These are phyloP conservation scores for Vigna radiata DNA, from an alignment of 306 rosid genomes.

Conservation along the genomic window DNA sequence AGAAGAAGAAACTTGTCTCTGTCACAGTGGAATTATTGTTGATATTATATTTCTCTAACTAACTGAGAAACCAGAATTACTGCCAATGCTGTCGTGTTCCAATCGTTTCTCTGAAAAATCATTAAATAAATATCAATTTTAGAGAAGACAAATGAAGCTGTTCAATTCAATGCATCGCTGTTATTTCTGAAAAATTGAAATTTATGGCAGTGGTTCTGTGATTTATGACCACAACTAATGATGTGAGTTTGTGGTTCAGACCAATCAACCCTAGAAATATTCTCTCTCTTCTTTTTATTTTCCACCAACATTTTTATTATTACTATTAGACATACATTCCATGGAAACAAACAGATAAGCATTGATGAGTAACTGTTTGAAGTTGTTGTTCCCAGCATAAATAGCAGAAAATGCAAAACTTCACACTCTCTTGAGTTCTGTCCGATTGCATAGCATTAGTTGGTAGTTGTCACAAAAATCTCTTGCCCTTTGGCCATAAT, in stretches of 20 bases:
- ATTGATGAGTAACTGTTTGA: conserved; percentile 28
- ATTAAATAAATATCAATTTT: background rate
- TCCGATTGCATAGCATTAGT: conserved; percentile 36
- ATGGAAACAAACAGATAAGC: conserved; percentile 34
- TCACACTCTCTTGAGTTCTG: conserved; percentile 31
- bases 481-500: conserved; percentile 42
- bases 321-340: background rate
- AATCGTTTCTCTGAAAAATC: background rate
- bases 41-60: background rate
- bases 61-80: background rate
- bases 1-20: background rate
- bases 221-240: conserved; percentile 11
- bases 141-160: background rate
- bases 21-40: no score
- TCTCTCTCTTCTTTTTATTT: background rate
- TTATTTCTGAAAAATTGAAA: background rate
- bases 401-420: conserved; percentile 31
- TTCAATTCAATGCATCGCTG: background rate
- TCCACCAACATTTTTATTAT: conserved; percentile 1
- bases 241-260: background rate
- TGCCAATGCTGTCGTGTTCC: background rate
- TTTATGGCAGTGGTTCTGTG: background rate
- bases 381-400: conserved; percentile 8
- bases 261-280: background rate
- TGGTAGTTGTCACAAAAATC: conserved; percentile 44